Evolutionary conservation across 1,284 basidiomycete species (phyloP), one percentile per base, ranked within the genome.

Genomic region (Leccinum huronense): DNA sequence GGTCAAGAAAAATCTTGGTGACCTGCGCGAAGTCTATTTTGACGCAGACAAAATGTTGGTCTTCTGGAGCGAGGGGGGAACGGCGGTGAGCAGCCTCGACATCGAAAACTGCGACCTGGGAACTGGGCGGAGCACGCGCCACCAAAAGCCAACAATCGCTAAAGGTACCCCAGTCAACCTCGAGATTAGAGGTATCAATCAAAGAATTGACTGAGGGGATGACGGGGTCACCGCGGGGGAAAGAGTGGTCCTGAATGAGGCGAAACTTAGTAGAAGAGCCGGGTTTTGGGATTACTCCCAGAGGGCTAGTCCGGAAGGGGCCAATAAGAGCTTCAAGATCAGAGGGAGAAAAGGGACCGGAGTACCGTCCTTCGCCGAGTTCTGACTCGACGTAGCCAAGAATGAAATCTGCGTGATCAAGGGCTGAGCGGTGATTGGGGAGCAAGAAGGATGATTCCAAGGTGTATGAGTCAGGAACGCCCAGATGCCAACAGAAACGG

Each of bases 131-230:
- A 0, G 68, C 61, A 0, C n/a, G n/a, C n/a, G n/a, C n/a, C n/a
- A 68, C 36, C 0, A 66, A 45, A 0, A 72, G 53, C 54, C 63
- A 71, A 16, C 66, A 68, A 3, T 72, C 38, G 1, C 58, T 64
- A 42, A 77, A 79, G 1, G 72, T 71, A 0, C 76, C 76, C 77
- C 76, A 79, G 3, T 71, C 59, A 2, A 68, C 71, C 0, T 42
- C 40, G 33, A 74, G 76, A 0, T 56, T 7, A 3, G 70, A 65
- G 0, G 66, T 13, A 38, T 77, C 59, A 3, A 79, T 78, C 1
- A 69, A 45, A 0, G 71, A 67, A 51, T 79, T 79, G 0, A 78
- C 33, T 0, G 69, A 73, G 0, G 62, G 42, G 4, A 59, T 34
- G 5, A 57, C 23, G 1, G 36, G 23, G 0, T 62, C 48, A 13